phyloP scores from a whole-genome alignment of 1,284 basidiomycete genomes.

The Amylostereum areolatum region DNA sequence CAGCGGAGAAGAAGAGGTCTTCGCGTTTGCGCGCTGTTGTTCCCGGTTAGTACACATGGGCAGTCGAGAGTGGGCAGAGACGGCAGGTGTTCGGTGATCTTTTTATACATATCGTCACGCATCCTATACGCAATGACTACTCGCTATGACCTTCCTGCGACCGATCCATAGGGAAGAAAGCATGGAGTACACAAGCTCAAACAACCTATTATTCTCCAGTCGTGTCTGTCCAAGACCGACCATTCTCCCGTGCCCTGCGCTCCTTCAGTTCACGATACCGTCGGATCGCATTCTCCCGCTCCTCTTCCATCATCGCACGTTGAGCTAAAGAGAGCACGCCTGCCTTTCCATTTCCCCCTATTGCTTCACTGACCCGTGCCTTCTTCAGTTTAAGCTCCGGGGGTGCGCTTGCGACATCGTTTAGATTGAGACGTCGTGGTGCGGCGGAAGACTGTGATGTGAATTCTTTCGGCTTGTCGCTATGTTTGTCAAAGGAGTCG shows the following conservation, averaged over 20 bases:
- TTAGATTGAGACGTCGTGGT: conserved; percentile 63
- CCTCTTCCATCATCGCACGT: conserved; percentile 67
- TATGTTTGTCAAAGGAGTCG: conserved; percentile 19
- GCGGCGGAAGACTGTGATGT: conserved; percentile 42
- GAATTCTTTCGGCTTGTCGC: conserved; percentile 48
- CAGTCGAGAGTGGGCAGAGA: conserved; percentile 78
- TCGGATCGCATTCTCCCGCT: conserved; percentile 61
- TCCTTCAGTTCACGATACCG: conserved; percentile 68
- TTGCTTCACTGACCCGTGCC: conserved; percentile 19
- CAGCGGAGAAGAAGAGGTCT: conserved; percentile 89
- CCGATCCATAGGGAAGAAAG: too few species aligned
- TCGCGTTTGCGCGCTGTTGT: conserved; percentile 91
- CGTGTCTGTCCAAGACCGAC: too few species aligned
- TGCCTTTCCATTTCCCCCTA: conserved; percentile 14
- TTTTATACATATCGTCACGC: neutral
- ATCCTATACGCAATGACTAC: too few species aligned
- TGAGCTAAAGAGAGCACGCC: conserved; percentile 67
- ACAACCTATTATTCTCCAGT: too few species aligned
- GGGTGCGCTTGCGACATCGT: conserved; percentile 65
- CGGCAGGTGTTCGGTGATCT: conserved; percentile 29
- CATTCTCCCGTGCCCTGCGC: neutral
- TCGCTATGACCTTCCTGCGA: too few species aligned
- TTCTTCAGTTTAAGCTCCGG: conserved; percentile 42
- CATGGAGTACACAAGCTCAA: too few species aligned
- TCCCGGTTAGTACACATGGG: conserved; percentile 91